A percentile compares a stretch with the other conserved stretches of the same genome.
phyloP scores from a whole-genome alignment of 2,329 filamentous ascomycete species.

The Aspergillus fumigatiaffinis region DNA sequence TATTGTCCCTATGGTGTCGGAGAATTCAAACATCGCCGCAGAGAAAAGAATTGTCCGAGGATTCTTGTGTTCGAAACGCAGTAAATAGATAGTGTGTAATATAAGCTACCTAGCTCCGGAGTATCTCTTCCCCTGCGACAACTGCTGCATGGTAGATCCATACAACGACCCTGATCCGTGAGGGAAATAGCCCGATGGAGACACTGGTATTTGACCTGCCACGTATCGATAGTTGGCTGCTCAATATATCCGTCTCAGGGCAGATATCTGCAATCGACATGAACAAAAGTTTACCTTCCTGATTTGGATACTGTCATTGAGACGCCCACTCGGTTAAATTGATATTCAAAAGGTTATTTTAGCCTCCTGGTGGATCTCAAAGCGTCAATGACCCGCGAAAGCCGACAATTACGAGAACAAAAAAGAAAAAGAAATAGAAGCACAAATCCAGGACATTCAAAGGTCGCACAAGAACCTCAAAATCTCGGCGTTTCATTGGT shows the following conservation, averaged over 20 bases:
- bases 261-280: constrained; percentile 8
- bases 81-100: background rate
- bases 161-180: no score
- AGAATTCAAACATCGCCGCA: background rate
- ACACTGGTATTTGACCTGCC: no score
- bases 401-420: background rate
- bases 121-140: no score
- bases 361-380: constrained; percentile 2
- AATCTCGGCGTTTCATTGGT: background rate
- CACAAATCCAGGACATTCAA: background rate
- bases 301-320: no score
- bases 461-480: background rate
- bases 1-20: background rate
- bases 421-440: background rate
- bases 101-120: background rate
- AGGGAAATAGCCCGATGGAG: no score
- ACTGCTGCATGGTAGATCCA: no score
- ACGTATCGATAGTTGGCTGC: no score
- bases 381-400: background rate
- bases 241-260: background rate
- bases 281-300: background rate
- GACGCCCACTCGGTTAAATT: background rate
- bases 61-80: background rate
- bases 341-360: constrained; percentile 1
- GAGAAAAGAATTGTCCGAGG: background rate